A percentile compares a stretch with the other conserved stretches of the same genome.
Evolutionary conservation across 768 basidiomycete species (phyloP).

Genomic region (Termitomyces sp.): DNA sequence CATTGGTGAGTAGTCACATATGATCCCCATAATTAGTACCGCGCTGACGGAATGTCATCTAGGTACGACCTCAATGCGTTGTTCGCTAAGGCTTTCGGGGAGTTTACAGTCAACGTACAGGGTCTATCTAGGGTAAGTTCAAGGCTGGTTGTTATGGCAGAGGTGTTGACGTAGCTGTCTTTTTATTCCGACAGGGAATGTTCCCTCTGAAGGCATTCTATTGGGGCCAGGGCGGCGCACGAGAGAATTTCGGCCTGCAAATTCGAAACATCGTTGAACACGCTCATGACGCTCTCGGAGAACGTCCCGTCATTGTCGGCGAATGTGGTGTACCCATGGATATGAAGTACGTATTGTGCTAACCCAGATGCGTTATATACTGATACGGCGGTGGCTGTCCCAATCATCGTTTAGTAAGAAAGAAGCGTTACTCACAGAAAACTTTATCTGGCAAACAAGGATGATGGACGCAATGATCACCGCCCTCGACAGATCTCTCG

Average conservation of each 20-base stretch:
- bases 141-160: background rate
- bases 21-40: too few relatives aligned
- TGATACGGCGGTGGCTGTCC: background rate
- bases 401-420: conserved; percentile 40
- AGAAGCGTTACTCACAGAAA: conserved; percentile 63
- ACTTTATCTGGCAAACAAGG: conserved; percentile 76
- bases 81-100: conserved; percentile 78
- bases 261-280: conserved; percentile 72
- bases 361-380: background rate
- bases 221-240: conserved; percentile 79
- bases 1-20: conserved; percentile 23
- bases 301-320: conserved; percentile 81
- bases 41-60: background rate
- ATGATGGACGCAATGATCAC: conserved; percentile 96
- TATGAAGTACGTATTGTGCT: conserved; percentile 70
- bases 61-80: conserved; percentile 93
- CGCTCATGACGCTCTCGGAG: conserved; percentile 66
- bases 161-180: background rate
- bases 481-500: conserved; percentile 67
- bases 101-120: conserved; percentile 91
- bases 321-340: conserved; percentile 98
- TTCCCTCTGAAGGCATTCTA: conserved; percentile 77
- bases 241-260: conserved; percentile 80
- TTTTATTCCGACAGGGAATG: conserved; percentile 58
- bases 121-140: conserved; percentile 72